phyloP scores from a whole-genome alignment of 805 yeast genomes.

The Candida maltosa region DNA sequence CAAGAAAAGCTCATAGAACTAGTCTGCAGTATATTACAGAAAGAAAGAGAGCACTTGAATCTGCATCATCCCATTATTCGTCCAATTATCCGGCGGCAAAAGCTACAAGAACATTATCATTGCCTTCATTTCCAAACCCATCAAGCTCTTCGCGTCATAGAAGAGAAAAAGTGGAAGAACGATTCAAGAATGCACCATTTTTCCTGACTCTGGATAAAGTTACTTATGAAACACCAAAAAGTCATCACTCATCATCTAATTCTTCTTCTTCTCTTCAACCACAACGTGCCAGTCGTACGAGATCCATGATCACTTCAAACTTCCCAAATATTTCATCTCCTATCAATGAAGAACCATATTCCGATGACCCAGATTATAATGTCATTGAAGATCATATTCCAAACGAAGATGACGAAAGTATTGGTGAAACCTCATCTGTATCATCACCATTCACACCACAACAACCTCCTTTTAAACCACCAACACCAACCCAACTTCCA shows the following conservation, averaged over 20 bases:
- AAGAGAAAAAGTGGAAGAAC: conserved; percentile 37
- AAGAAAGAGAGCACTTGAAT: conserved; percentile 2
- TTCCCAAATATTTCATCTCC: conserved; percentile 37
- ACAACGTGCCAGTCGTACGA: conserved; percentile 38
- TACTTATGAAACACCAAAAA: conserved; percentile 33
- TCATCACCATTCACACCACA: conserved; percentile 40
- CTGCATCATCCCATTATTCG: background rate
- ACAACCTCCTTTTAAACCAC: conserved; percentile 37
- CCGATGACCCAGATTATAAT: conserved; percentile 38
- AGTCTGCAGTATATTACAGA: conserved; percentile 1
- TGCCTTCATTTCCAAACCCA: conserved; percentile 37
- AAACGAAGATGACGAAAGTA: conserved; percentile 23
- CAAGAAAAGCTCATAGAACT: background rate
- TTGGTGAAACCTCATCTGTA: conserved; percentile 22
- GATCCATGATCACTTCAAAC: conserved; percentile 38
- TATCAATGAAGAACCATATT: conserved; percentile 36
- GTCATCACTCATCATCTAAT: conserved; percentile 15
- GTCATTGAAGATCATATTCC: conserved; percentile 18
- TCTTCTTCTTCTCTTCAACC: conserved; percentile 19
- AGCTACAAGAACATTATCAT: conserved; percentile 43
- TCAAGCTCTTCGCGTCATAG: conserved; percentile 37
- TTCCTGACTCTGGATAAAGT: conserved; percentile 36
- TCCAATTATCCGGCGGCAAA: conserved; percentile 22
- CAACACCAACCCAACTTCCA: conserved; percentile 36
- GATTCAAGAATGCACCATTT: conserved; percentile 46